phyloP scores from a whole-genome alignment of 768 basidiomycete species.

The Lactarius evosmus region DNA sequence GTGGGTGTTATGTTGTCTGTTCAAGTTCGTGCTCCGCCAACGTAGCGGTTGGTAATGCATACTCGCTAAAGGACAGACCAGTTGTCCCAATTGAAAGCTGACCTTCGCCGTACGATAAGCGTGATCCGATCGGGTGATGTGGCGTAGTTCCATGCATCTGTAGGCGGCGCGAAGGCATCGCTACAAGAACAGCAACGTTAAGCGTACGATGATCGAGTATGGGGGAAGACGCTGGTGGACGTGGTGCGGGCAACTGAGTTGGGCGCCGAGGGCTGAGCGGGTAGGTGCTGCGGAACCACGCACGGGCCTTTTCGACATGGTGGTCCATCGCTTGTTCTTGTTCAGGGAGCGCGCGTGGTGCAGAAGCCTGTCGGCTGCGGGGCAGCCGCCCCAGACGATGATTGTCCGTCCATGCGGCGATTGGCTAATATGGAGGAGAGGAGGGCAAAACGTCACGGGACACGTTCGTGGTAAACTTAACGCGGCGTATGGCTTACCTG shows the following conservation, averaged over 20 bases:
- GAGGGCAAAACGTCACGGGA: not conserved
- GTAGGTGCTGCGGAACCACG: constrained; percentile 4
- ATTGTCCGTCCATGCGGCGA: constrained; percentile 22
- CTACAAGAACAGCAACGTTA: constrained; percentile 23
- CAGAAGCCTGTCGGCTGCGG: not conserved
- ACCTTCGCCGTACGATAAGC: not conserved
- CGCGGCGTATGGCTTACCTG: constrained; percentile 7
- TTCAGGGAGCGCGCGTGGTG: not conserved
- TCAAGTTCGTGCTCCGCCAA: not conserved
- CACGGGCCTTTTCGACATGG: constrained; percentile 6
- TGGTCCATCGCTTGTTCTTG: not conserved
- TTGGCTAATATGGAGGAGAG: constrained; percentile 14
- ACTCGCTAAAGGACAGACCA: not conserved
- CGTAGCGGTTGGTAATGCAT: not conserved
- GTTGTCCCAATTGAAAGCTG: constrained; percentile 12
- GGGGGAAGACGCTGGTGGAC: not conserved
- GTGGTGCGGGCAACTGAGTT: not conserved
- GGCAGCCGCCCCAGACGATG: not conserved
- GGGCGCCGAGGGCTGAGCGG: not conserved
- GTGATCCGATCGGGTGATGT: not conserved
- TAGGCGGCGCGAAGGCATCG: constrained; percentile 20
- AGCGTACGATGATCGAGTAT: constrained; percentile 2
- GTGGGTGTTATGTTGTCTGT: not conserved
- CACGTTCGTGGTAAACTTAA: not conserved
- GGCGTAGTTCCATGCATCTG: not conserved